These are phyloP conservation scores for Caloboletus inedulis DNA, from an alignment of 1,284 basidiomycete species.

Conservation along the genomic window DNA sequence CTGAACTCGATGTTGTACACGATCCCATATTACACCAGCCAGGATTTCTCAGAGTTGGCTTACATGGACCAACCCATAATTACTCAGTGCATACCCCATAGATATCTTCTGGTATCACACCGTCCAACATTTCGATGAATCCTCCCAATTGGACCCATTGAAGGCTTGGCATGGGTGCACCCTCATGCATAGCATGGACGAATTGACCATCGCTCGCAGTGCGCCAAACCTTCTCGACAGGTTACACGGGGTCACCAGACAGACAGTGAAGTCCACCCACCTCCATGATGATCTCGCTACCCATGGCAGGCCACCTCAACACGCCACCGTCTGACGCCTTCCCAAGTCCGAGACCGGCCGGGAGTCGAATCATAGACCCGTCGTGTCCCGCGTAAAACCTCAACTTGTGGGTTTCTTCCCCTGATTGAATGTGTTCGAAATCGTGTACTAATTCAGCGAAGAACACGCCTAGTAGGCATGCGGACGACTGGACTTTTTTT, in stretches of 20 bases:
- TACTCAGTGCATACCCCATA: slow-evolving; percentile 23
- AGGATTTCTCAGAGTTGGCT: background rate
- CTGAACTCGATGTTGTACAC: background rate
- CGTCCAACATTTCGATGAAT: slow-evolving; percentile 39
- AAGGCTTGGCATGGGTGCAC: slow-evolving; percentile 38
- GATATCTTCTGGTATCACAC: slow-evolving; percentile 39
- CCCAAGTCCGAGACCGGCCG: slow-evolving; percentile 45
- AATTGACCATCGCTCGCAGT: slow-evolving; percentile 26
- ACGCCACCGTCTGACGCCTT: slow-evolving; percentile 24
- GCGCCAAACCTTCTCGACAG: slow-evolving; percentile 41
- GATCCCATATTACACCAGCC: background rate
- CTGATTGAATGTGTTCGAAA: slow-evolving; percentile 29
- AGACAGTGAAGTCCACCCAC: slow-evolving; percentile 26
- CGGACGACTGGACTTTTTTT: background rate
- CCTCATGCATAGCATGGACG: slow-evolving; percentile 49
- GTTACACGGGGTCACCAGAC: background rate
- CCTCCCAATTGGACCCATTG: slow-evolving; percentile 39
- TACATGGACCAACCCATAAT: background rate
- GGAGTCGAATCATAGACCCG: slow-evolving; percentile 49
- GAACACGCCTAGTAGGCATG: slow-evolving; percentile 33
- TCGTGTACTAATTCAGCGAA: slow-evolving; percentile 36
- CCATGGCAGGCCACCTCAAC: slow-evolving; percentile 50
- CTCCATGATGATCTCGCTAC: slow-evolving; percentile 52
- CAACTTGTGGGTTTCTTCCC: slow-evolving; percentile 38
- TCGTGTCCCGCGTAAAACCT: slow-evolving; percentile 51